Evolutionary conservation across 164 flowering plant species (phyloP), one percentile per base, ranked within the genome.

Genomic region (Berberis thunbergii): DNA sequence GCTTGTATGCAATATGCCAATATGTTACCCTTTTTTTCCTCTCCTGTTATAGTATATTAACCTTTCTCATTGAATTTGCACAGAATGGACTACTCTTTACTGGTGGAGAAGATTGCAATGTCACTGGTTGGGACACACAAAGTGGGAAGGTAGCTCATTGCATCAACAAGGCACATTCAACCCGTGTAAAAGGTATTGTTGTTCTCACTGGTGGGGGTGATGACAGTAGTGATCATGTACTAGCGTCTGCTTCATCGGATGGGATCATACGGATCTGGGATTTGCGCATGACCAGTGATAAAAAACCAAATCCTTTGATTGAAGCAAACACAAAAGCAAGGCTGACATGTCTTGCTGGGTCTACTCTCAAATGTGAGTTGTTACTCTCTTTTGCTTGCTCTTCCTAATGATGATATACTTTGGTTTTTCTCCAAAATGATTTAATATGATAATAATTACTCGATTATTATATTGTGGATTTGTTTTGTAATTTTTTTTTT

Each of bases 231-330:
- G 50, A 48, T 3, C 82, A 73, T 69, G 39, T 89, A 6, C 75
- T 91, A 56, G 91, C 96, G 62, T 87, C 96, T 55, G 96, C 96
- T 63, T 91, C 97, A 4, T 86, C 97, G 5, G 96, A 94, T 73
- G 99, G 99, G 45, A 71, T 86, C 56, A 81, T 94, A 68, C 80
- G 92, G 50, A 84, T 89, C n/a, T 94, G 97, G 97, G 97, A 91
- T 79, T 75, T 84, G 59, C 87, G 98, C 10, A 81, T 79, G 85
- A 79, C 81, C 38, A 43, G 43, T 4, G 80, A 77, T 62, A 95
- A 76, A 61, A 81, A 79, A 73, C 80, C 93, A 64, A 78, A 54
- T 64, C 90, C 95, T 45, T 61, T 89, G 50, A 81, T 89, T n/a
- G 95, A 94, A 83, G 84, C 73, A 41, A 73, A 80, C 62, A 91